phyloP scores from a whole-genome alignment of 306 rosid species.

The Luffa aegyptiaca region DNA sequence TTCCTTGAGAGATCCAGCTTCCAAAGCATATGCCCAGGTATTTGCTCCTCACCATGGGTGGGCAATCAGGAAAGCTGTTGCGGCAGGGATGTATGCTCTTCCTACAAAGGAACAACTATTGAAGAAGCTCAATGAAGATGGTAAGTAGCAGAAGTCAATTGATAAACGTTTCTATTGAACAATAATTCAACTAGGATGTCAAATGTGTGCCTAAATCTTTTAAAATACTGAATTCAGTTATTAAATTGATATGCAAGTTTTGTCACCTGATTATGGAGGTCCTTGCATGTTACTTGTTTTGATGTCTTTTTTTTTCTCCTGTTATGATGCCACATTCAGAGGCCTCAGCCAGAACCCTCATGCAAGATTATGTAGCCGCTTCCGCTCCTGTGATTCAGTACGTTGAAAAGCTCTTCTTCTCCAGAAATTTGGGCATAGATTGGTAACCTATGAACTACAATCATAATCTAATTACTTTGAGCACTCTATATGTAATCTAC shows the following conservation, averaged over 20 bases:
- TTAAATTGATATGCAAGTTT: background rate
- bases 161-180: slow-evolving; percentile 6
- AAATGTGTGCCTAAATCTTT: background rate
- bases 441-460: slow-evolving; percentile 41
- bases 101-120: slow-evolving; percentile 63
- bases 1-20: slow-evolving; percentile 78
- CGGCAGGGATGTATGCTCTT: slow-evolving; percentile 83
- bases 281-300: background rate
- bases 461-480: background rate
- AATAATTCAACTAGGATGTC: background rate
- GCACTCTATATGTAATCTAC: background rate
- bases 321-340: slow-evolving; percentile 34
- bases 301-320: background rate
- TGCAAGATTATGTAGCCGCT: slow-evolving; percentile 62
- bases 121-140: slow-evolving; percentile 75
- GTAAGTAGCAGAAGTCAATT: slow-evolving; percentile 33
- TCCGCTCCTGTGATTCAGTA: slow-evolving; percentile 51
- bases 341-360: slow-evolving; percentile 51
- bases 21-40: slow-evolving; percentile 72
- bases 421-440: slow-evolving; percentile 75
- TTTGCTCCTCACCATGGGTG: slow-evolving; percentile 85
- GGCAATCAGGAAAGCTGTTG: slow-evolving; percentile 84
- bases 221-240: background rate
- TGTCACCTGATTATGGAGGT: background rate
- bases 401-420: slow-evolving; percentile 60